phyloP scores from a whole-genome alignment of 345 rosid species.

The Laguncularia racemosa region DNA sequence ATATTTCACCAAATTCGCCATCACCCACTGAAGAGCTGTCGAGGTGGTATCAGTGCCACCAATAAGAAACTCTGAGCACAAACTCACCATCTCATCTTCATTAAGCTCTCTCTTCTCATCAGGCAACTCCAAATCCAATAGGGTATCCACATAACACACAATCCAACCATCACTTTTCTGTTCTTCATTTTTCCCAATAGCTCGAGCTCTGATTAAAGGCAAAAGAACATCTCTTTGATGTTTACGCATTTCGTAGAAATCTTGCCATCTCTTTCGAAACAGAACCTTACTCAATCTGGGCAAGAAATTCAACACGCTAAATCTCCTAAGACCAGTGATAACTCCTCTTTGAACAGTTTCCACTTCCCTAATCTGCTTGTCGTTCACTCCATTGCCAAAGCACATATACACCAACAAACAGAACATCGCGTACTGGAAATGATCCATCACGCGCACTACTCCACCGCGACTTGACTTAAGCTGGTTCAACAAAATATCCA shows the following conservation, averaged over 20 bases:
- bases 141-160: constrained; percentile 5
- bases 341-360: not conserved
- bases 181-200: not conserved
- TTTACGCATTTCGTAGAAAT: not conserved
- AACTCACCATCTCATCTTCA: constrained; percentile 6
- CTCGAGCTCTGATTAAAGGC: constrained; percentile 4
- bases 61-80: constrained; percentile 9
- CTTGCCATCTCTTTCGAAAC: constrained; percentile 5
- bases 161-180: not conserved
- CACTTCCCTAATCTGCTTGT: not conserved
- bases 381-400: constrained; percentile 2
- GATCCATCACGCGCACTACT: not conserved
- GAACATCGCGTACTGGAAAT: constrained; percentile 10
- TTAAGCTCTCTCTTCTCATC: constrained; percentile 5
- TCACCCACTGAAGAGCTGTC: constrained; percentile 12
- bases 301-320: constrained; percentile 3
- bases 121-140: constrained; percentile 8
- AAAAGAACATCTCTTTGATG: constrained; percentile 2
- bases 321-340: not conserved
- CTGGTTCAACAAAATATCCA: constrained; percentile 1
- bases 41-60: constrained; percentile 11
- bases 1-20: constrained; percentile 13
- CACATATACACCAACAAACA: constrained; percentile 7
- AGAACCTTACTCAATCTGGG: constrained; percentile 8
- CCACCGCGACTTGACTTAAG: not conserved